Base-by-base conservation (phyloP, 257 asterid genomes). In the Leonotis leonurus region DNA sequence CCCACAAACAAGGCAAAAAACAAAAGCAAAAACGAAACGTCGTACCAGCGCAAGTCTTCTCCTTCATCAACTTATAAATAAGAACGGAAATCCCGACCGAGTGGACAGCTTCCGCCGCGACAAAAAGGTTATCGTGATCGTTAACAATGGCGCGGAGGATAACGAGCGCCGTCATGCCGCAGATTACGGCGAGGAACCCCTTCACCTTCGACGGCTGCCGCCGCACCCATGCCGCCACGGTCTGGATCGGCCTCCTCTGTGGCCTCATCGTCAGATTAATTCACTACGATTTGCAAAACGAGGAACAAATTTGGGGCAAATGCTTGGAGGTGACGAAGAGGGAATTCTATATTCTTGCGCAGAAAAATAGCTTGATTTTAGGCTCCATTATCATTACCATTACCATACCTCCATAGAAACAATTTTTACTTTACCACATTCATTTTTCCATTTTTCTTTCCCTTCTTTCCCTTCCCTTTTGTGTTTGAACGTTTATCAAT, bases 71-170 rank as follows among this genome's bases (percentile, higher is more conserved):
- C 78, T 91, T 91, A 63, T 88, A 88, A 64, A 91, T 88, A 56
- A 91, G 95, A 60, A 91, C 87, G 26, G 77, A 78, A 56, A 91
- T 91, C 60, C 96, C 98, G 26, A 84, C 75, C 52, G 95, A 83
- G 72, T 91, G 98, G 67, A 88, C 98, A 45, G 95, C 88, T 78
- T 88, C 96, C 40, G 98, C 94, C 6, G 98, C 96, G 20, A 91
- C 90, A 56, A 91, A 91, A 39, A 91, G 93, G 50, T 86, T 91
- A 58, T 91, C 95, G 72, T 91, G 98, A 83, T 91, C 96, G 81
- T 86, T 91, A 2, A 91, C 96, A 60, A 91, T 83, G 26, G 92
- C 85, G 45, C 98, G 96, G 63, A 91, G 90, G 73, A 86, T 68
- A 18, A 86, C 84, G n/a, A 91, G 92, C 36, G 90, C 85, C 49